Conservation (phyloP, 345 rosid genomes). For the Brassica juncea region DNA sequence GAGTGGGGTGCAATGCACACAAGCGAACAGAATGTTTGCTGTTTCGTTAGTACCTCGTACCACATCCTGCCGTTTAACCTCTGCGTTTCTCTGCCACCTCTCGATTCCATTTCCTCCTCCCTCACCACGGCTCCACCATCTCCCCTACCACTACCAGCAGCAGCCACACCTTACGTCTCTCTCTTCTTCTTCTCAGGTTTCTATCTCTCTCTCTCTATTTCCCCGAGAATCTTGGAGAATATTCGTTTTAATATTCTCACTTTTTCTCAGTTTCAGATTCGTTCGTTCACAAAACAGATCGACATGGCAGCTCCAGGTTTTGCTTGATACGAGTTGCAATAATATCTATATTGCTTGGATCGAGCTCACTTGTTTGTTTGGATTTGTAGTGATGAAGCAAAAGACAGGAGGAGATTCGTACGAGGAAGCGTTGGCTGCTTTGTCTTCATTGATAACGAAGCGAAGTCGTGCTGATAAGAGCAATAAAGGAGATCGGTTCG, state of each 20-base stretch:
- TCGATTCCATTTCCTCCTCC: not conserved
- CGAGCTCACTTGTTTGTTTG: slow-evolving; percentile 15
- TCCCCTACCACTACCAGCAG: slow-evolving; percentile 17
- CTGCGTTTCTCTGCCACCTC: slow-evolving; percentile 31
- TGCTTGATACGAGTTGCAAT: not conserved
- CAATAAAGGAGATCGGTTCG: slow-evolving; percentile 81
- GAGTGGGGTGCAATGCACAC: not conserved
- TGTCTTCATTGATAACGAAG: slow-evolving; percentile 83
- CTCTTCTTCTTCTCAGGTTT: slow-evolving; percentile 31
- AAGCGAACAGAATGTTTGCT: slow-evolving; percentile 32
- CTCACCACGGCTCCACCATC: slow-evolving; percentile 40
- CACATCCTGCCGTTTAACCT: slow-evolving; percentile 40
- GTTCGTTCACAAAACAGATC: slow-evolving; percentile 38
- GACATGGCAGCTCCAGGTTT: slow-evolving; percentile 37
- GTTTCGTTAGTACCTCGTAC: slow-evolving; percentile 28
- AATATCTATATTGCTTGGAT: slow-evolving; percentile 4
- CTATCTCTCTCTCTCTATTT: not conserved
- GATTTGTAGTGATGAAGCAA: not conserved
- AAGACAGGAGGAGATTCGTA: slow-evolving; percentile 39
- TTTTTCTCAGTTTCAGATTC: slow-evolving; percentile 32
- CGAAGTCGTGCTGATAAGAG: slow-evolving; percentile 88
- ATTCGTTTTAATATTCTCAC: not conserved
- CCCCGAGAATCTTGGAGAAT: slow-evolving; percentile 14
- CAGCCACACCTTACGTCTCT: slow-evolving; percentile 27
- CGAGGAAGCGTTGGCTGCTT: slow-evolving; percentile 77